Evolutionary conservation across 768 basidiomycete species (phyloP), one percentile per base, ranked within the genome.

Genomic region (Hypsizygus marmoreus): DNA sequence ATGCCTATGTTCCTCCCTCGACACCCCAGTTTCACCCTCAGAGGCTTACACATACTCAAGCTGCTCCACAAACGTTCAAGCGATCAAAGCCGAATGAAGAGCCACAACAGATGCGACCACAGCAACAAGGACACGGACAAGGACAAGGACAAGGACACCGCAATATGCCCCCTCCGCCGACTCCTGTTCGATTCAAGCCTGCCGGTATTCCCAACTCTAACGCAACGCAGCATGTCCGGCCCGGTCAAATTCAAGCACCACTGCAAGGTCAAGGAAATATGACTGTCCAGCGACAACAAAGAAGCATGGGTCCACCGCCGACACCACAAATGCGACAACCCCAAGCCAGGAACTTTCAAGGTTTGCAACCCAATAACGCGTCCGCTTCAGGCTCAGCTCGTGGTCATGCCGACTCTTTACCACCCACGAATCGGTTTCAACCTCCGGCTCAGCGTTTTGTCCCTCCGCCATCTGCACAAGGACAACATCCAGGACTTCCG

Each of bases 1-100:
- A 81, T 60, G 78, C 80, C n/a, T 90, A 86, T 61, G 67, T 62
- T 4, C 76, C 76, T 17, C 73, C 77, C 17, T 69, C 72, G 14
- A 72, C 68, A 25, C 62, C 72, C 32, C 76, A 72, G 46, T 62
- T 59, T 40, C 71, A 70, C 26, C 54, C 64, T 2, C 69, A 70
- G 13, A 64, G 62, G 25, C 58, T 73, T 16, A 64, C 75, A 12
- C 71, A 74, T 54, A 61, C 62, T 43, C 83, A 81, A 54, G 52
- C 65, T 13, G 62, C 68, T 6, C 70, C 76, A 2, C 56, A 64
- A n/a, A 58, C 63, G 19, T 73, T 74, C 40, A 64, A 73, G 33
- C 67, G 67, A 30, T 44, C 60, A 39, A 58, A 62, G 25, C 65
- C 55, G 24, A 62, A 65, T 40, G 42, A 45, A 33, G 52, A 48